Percentiles rank a stretch among this genome's conserved stretches.
Conservation (phyloP, 1,284 basidiomycete species). For the Tylopilus sp. region DNA sequence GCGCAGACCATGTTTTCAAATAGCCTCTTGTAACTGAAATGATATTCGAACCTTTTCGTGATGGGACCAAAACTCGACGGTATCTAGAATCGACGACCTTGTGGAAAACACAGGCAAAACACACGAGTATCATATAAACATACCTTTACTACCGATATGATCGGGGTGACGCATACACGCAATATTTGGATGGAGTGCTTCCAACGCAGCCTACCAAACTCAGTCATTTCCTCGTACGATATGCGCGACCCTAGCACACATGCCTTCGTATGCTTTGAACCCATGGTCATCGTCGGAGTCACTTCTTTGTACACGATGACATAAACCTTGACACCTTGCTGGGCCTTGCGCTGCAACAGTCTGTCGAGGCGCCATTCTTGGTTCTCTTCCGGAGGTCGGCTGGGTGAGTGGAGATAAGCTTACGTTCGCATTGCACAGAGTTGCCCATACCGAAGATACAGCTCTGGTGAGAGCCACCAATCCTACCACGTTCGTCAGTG, state of each 20-base stretch:
- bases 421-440: background rate
- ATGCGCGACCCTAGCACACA: slow-evolving; percentile 1
- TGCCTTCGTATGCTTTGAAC: slow-evolving; percentile 80
- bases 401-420: slow-evolving; percentile 13
- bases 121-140: background rate
- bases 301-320: slow-evolving; percentile 90
- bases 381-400: slow-evolving; percentile 79
- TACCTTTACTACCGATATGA: slow-evolving; percentile 78
- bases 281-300: slow-evolving; percentile 84
- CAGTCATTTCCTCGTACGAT: background rate
- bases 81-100: slow-evolving; percentile 40
- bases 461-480: slow-evolving; percentile 90
- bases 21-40: background rate
- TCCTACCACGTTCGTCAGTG: slow-evolving; percentile 45
- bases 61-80: slow-evolving; percentile 78
- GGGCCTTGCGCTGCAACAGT: slow-evolving; percentile 79
- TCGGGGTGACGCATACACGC: slow-evolving; percentile 84
- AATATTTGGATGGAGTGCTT: slow-evolving; percentile 82
- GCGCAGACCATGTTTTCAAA: slow-evolving; percentile 3
- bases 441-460: slow-evolving; percentile 67
- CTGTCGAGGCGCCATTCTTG: slow-evolving; percentile 85
- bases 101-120: background rate
- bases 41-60: slow-evolving; percentile 57
- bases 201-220: slow-evolving; percentile 57
- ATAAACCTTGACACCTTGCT: slow-evolving; percentile 85